Percentiles rank a stretch among this genome's conserved stretches.
Evolutionary conservation across 1,284 basidiomycete genomes (phyloP).

Genomic region (Vanrija sp.): DNA sequence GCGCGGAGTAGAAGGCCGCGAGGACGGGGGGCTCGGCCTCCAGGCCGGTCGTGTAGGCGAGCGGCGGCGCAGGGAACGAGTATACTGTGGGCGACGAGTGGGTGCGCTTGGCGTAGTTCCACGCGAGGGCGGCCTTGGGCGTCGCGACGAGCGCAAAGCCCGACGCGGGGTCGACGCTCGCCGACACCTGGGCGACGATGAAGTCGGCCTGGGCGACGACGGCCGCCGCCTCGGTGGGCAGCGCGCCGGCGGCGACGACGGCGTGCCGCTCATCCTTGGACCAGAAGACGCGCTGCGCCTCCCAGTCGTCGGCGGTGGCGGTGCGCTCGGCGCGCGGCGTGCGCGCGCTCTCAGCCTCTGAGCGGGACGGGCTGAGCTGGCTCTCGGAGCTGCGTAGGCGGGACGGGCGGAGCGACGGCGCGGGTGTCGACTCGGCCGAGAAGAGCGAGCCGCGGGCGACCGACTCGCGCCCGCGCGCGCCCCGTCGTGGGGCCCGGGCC

Average conservation of each 20-base stretch:
- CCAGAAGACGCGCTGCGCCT: conserved; percentile 29
- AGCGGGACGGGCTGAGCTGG: conserved; percentile 23
- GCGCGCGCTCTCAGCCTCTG: conserved; percentile 25
- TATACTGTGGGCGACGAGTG: conserved; percentile 41
- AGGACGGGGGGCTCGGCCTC: conserved; percentile 31
- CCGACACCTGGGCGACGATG: conserved; percentile 36
- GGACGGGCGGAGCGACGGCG: conserved; percentile 17
- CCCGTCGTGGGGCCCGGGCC: conserved; percentile 29
- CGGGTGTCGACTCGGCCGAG: conserved; percentile 9
- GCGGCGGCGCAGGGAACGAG: conserved; percentile 36
- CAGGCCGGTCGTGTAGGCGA: conserved; percentile 22
- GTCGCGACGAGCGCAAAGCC: conserved; percentile 49
- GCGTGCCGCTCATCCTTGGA: conserved; percentile 33
- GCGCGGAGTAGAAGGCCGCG: conserved; percentile 31
- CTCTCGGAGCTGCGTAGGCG: conserved; percentile 5
- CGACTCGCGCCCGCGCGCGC: conserved; percentile 17
- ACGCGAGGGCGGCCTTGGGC: conserved; percentile 40
- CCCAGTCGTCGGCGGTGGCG: conserved; percentile 14
- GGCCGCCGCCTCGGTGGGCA: conserved; percentile 36
- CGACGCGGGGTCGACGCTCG: conserved; percentile 39
- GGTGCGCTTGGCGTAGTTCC: conserved; percentile 50
- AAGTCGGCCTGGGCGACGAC: conserved; percentile 38
- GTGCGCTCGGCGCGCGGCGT: conserved; percentile 2
- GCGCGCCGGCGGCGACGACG: conserved; percentile 23
- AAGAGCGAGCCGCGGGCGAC: conserved; percentile 23